Base-by-base conservation (phyloP, 2,329 filamentous ascomycete species). In the Diplodia corticola region DNA sequence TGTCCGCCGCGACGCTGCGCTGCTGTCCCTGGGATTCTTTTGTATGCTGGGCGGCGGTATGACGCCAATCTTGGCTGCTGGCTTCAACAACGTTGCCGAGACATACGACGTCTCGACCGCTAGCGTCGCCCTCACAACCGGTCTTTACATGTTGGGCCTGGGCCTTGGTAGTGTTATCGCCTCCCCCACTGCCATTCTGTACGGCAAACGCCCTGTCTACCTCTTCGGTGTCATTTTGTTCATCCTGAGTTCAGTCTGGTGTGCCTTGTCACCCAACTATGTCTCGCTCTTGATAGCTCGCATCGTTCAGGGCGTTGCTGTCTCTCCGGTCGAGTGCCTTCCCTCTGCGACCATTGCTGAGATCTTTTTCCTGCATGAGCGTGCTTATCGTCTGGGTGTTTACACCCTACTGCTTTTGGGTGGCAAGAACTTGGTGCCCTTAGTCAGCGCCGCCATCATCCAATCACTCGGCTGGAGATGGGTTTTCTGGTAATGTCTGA, bases 261-360 rank as follows among this genome's bases (percentile, higher is more conserved):
- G 92, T 75, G 93, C 92, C 15, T 75, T 88, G n/a, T 94, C 93
- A 2, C 91, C 90, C 0, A 92, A 83, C 71, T 97, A 94, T 74
- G 77, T 84, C 1, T 96, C 92, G 10, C 83, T 98, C 44, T 82
- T 96, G 5, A 77, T 93, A 9, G 94, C 92, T 28, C 86, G 94
- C 64, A 88, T 98, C 55, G 90, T 97, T 68, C 92, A 96, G 77
- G 95, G 94, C 3, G 83, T 97, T 10, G 90, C 93, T 0, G 89
- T 97, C 57, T 95, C 91, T 70, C 92, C 93, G 0, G 92, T 97
- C 9, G 94, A 98, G 77, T 96, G 93, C 73, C 84, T 98, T 33
- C 94, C 94, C 0, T 96, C 92, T 4, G 93, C 94, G 17, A 97
- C 93, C 0, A 94, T 98, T 72, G 93, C 93, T 3, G 94, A 98